Evolutionary conservation across 2,329 filamentous ascomycete species (phyloP).

Genomic region (Diplocarpon mali): DNA sequence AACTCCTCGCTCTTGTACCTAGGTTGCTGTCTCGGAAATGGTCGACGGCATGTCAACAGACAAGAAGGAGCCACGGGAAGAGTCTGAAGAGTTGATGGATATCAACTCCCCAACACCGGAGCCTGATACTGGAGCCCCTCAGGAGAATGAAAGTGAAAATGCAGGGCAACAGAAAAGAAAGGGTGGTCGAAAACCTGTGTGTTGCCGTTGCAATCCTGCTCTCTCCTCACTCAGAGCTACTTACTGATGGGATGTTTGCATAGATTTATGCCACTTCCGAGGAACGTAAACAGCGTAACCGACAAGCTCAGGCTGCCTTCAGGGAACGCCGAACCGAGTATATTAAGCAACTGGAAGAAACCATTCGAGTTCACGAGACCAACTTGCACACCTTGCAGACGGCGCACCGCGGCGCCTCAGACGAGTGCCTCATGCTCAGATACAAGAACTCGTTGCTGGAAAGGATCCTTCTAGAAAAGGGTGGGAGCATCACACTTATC

Average conservation of each 20-base stretch:
- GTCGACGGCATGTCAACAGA: conserved; percentile 59
- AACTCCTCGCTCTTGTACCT: neutral
- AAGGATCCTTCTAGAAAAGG: conserved; percentile 91
- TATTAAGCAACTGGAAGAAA: conserved; percentile 97
- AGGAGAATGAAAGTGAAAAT: conserved; percentile 43
- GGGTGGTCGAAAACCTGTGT: conserved; percentile 92
- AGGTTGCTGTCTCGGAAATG: conserved; percentile 36
- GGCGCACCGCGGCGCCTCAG: conserved; percentile 85
- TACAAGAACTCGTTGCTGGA: conserved; percentile 98
- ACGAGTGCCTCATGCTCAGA: conserved; percentile 94
- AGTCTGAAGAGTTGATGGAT: conserved; percentile 49
- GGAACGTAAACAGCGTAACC: conserved; percentile 93
- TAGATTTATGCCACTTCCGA: conserved; percentile 98
- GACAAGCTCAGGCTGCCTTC: conserved; percentile 95
- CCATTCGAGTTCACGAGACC: conserved; percentile 94
- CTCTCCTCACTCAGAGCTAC: neutral
- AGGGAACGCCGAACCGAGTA: conserved; percentile 95
- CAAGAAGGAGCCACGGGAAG: conserved; percentile 46
- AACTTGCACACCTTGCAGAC: conserved; percentile 86
- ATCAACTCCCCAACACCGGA: conserved; percentile 42
- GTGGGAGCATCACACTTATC: conserved; percentile 33
- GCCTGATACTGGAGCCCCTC: conserved; percentile 33
- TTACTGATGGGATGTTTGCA: conserved; percentile 13
- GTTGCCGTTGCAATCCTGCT: conserved; percentile 26
- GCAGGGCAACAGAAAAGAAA: conserved; percentile 75